A percentile compares a stretch with the other conserved stretches of the same genome.
Evolutionary conservation across 2,329 filamentous ascomycete species (phyloP).

Genomic region (Trichoderma simmonsii): DNA sequence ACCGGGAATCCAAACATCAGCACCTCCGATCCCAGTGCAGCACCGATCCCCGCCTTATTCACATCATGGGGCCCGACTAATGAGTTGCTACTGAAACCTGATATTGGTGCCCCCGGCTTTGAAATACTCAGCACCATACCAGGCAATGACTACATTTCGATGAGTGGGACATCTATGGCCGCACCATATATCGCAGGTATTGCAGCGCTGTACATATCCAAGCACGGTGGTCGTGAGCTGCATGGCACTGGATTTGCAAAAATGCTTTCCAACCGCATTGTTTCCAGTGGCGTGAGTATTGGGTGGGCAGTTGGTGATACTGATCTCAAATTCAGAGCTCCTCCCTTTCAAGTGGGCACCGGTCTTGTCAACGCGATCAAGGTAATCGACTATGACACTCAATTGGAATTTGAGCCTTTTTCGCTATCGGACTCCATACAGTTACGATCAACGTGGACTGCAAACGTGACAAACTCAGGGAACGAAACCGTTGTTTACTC

Average conservation of each 20-base stretch:
- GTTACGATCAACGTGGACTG: conserved; percentile 35
- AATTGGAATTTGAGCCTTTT: conserved; percentile 41
- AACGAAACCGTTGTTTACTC: conserved; percentile 39
- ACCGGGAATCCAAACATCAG: conserved; percentile 41
- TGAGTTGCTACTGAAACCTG: conserved; percentile 50
- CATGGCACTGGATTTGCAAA: conserved; percentile 37
- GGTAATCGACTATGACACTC: conserved; percentile 37
- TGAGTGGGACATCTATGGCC: conserved; percentile 56
- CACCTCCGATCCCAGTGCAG: conserved; percentile 26
- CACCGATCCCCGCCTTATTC: conserved; percentile 41
- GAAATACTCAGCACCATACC: conserved; percentile 50
- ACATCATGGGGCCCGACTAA: conserved; percentile 52
- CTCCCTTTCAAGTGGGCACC: conserved; percentile 43
- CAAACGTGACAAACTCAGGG: conserved; percentile 45
- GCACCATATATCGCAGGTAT: conserved; percentile 52
- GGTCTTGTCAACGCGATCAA: conserved; percentile 47
- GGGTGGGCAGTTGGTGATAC: conserved; percentile 29
- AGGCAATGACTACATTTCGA: conserved; percentile 41
- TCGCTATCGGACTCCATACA: conserved; percentile 48
- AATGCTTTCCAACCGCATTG: conserved; percentile 34
- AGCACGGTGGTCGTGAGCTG: conserved; percentile 39
- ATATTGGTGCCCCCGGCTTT: conserved; percentile 48
- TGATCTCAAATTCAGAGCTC: conserved; percentile 28
- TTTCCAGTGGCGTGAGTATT: conserved; percentile 34
- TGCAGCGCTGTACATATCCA: conserved; percentile 45